phyloP scores from a whole-genome alignment of 805 yeast species.

The Saccharomycopsis amapae region DNA sequence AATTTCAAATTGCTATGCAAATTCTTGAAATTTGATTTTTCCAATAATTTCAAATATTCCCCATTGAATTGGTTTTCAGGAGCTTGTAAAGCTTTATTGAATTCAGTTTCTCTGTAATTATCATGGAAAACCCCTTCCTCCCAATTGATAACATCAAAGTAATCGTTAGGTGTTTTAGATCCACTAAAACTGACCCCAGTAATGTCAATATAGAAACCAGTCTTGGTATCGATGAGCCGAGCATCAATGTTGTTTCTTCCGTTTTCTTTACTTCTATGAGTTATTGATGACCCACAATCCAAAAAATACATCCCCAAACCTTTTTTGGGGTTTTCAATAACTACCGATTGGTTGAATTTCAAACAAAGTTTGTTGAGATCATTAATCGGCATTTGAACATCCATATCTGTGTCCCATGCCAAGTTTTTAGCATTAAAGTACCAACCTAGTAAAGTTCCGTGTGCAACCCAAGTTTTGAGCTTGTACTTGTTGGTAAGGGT shows the following conservation, averaged over 20 bases:
- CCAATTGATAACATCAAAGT: slow-evolving; percentile 8
- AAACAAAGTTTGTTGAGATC: slow-evolving; percentile 41
- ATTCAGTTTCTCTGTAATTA: not conserved
- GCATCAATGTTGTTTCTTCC: slow-evolving; percentile 65
- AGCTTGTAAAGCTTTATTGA: not conserved
- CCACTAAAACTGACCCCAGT: slow-evolving; percentile 46
- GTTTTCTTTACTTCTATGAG: slow-evolving; percentile 49
- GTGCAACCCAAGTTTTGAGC: slow-evolving; percentile 54
- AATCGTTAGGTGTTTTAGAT: slow-evolving; percentile 11
- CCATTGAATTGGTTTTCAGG: not conserved
- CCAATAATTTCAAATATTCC: slow-evolving; percentile 4
- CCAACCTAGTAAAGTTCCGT: slow-evolving; percentile 59
- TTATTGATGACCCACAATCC: slow-evolving; percentile 40
- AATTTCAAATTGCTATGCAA: slow-evolving; percentile 20
- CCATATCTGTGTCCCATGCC: slow-evolving; percentile 65
- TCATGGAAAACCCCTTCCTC: slow-evolving; percentile 6
- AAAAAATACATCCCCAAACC: slow-evolving; percentile 52
- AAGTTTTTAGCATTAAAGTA: slow-evolving; percentile 52
- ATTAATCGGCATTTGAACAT: slow-evolving; percentile 51
- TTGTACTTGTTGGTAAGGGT: slow-evolving; percentile 40
- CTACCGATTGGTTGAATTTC: slow-evolving; percentile 36
- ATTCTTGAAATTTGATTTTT: slow-evolving; percentile 4
- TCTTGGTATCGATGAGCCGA: slow-evolving; percentile 60
- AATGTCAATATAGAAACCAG: slow-evolving; percentile 66
- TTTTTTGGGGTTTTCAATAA: slow-evolving; percentile 39